A percentile compares a stretch with the other conserved stretches of the same genome.
Evolutionary conservation across 2,329 filamentous ascomycete genomes (phyloP).

Genomic region (Trichophaea hybrida): DNA sequence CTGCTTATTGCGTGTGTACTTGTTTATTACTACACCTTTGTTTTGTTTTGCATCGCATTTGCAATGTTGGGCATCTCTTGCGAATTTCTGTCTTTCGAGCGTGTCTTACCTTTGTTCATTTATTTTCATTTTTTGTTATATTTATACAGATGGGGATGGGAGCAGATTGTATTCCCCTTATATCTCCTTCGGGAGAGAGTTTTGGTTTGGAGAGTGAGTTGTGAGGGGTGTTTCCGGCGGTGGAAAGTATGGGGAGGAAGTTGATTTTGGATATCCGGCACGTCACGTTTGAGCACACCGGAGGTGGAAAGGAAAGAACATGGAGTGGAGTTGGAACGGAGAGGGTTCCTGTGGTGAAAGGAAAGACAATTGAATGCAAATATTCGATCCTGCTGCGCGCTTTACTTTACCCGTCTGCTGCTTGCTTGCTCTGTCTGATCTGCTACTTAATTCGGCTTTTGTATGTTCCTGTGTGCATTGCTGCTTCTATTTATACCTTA

Average conservation of each 20-base stretch:
- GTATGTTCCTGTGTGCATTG: not conserved
- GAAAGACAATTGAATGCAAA: conserved; percentile 6
- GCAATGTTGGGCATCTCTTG: conserved; percentile 7
- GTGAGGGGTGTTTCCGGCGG: not conserved
- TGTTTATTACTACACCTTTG: not conserved
- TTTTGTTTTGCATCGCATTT: conserved; percentile 4
- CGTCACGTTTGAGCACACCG: not conserved
- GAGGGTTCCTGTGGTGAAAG: conserved; percentile 1
- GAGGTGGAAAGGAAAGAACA: not conserved
- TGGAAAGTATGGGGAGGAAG: not conserved
- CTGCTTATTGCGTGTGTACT: conserved; percentile 1
- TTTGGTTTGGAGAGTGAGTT: not conserved
- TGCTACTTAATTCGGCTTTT: not conserved
- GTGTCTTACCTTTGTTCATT: not conserved
- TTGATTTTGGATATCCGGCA: not conserved
- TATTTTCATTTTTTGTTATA: not conserved
- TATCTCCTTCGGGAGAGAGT: not conserved
- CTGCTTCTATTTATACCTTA: conserved; percentile 4
- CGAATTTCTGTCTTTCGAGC: not conserved
- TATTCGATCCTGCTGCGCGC: conserved; percentile 8
- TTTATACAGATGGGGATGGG: conserved; percentile 1
- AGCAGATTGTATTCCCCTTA: not conserved
- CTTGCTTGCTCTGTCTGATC: not conserved
- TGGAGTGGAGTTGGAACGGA: not conserved
- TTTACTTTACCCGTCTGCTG: not conserved